These are phyloP conservation scores for Colletotrichum filicis DNA, from an alignment of 2,329 filamentous ascomycete genomes.

Conservation along the genomic window DNA sequence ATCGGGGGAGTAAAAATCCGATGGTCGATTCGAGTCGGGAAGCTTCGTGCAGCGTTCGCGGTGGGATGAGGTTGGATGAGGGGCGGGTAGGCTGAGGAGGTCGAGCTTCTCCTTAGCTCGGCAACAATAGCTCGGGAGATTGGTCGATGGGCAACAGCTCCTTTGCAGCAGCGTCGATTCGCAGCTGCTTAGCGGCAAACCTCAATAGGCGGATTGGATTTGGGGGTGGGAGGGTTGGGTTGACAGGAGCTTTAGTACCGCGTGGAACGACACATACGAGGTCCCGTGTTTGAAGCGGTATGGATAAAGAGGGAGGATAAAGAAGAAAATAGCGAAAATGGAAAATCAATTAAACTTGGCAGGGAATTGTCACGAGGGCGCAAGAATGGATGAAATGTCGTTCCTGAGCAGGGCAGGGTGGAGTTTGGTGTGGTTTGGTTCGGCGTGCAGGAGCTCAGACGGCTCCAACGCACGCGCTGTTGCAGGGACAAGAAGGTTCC, in stretches of 20 bases:
- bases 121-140: slow-evolving; percentile 16
- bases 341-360: slow-evolving; percentile 2
- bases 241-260: not conserved
- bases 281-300: not conserved
- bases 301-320: not conserved
- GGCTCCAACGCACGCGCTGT: not conserved
- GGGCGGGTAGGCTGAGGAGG: slow-evolving; percentile 6
- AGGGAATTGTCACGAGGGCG: slow-evolving; percentile 32
- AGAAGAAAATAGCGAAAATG: slow-evolving; percentile 5
- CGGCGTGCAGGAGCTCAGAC: slow-evolving; percentile 27
- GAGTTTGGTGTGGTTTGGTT: slow-evolving; percentile 21
- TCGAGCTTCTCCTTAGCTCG: slow-evolving; percentile 26
- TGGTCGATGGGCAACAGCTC: slow-evolving; percentile 18
- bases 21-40: slow-evolving; percentile 24
- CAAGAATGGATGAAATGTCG: slow-evolving; percentile 32
- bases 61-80: slow-evolving; percentile 5
- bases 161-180: slow-evolving; percentile 24
- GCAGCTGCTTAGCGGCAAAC: slow-evolving; percentile 20
- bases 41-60: slow-evolving; percentile 22
- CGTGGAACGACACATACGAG: not conserved
- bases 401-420: slow-evolving; percentile 27
- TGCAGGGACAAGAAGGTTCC: not conserved
- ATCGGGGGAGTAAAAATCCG: not conserved
- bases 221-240: not conserved
- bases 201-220: not conserved